Conservation (phyloP, 2,329 filamentous ascomycete genomes). For the Simplicillium aogashimaense region DNA sequence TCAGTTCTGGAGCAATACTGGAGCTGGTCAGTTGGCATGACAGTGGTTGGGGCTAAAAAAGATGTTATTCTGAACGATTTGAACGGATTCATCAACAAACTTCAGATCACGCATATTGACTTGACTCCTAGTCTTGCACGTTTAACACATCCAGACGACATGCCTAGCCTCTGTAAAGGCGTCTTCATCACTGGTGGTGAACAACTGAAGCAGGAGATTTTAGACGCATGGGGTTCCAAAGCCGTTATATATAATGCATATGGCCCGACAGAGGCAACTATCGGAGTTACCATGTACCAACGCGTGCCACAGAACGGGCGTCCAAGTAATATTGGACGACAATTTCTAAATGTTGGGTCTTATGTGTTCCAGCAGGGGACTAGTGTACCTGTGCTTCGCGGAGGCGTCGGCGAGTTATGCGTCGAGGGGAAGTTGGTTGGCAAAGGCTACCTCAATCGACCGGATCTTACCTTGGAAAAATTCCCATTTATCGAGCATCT, state of each 20-base stretch:
- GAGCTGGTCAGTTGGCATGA: slow-evolving; percentile 88
- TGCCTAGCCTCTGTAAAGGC: slow-evolving; percentile 68
- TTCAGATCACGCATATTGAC: slow-evolving; percentile 83
- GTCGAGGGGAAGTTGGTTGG: slow-evolving; percentile 81
- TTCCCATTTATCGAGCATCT: slow-evolving; percentile 57
- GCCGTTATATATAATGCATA: slow-evolving; percentile 86
- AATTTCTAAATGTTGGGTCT: slow-evolving; percentile 80
- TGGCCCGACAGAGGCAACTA: slow-evolving; percentile 86
- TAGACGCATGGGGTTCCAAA: slow-evolving; percentile 73
- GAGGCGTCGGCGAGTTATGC: slow-evolving; percentile 79
- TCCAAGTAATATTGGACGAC: slow-evolving; percentile 77
- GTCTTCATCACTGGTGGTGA: slow-evolving; percentile 94
- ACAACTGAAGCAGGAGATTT: slow-evolving; percentile 76
- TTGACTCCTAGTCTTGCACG: slow-evolving; percentile 80
- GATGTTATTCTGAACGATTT: slow-evolving; percentile 83
- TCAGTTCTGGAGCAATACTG: slow-evolving; percentile 90
- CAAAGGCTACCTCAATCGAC: slow-evolving; percentile 76
- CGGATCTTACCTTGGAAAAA: slow-evolving; percentile 64
- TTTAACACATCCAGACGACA: slow-evolving; percentile 67
- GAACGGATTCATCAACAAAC: slow-evolving; percentile 56
- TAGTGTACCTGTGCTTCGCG: slow-evolving; percentile 61
- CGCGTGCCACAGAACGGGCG: slow-evolving; percentile 68
- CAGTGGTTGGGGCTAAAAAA: slow-evolving; percentile 69
- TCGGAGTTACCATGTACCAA: slow-evolving; percentile 85
- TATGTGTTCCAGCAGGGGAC: slow-evolving; percentile 66